Conservation (phyloP, 2,329 filamentous ascomycete species). For the Aspergillus neoniger region DNA sequence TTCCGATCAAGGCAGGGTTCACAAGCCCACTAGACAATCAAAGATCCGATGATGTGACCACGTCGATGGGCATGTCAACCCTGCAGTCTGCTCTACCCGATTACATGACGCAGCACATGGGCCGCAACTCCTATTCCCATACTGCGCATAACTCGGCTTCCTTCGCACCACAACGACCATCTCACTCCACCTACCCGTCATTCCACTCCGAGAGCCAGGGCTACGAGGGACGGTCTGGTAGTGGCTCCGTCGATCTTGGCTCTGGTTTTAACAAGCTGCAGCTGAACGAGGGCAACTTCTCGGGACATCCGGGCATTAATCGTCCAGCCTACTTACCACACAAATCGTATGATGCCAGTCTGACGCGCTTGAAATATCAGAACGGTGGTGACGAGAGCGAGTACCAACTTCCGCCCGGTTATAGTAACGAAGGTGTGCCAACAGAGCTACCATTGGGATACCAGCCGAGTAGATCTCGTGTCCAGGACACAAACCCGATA, state of each 20-base stretch:
- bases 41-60: conserved; percentile 33
- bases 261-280: conserved; percentile 38
- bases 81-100: conserved; percentile 34
- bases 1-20: conserved; percentile 35
- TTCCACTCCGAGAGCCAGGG: conserved; percentile 43
- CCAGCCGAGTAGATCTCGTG: conserved; percentile 42
- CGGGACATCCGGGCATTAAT: conserved; percentile 31
- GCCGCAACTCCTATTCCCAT: conserved; percentile 34
- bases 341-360: conserved; percentile 49
- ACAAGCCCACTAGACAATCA: conserved; percentile 30
- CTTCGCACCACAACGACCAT: conserved; percentile 35
- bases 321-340: conserved; percentile 35
- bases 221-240: conserved; percentile 33
- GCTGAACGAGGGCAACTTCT: conserved; percentile 36
- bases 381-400: conserved; percentile 28
- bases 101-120: conserved; percentile 27
- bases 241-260: conserved; percentile 33
- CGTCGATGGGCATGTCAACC: conserved; percentile 32
- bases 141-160: conserved; percentile 39
- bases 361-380: conserved; percentile 48
- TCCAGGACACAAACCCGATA: conserved; percentile 47
- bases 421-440: conserved; percentile 29
- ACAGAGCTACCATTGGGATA: conserved; percentile 37
- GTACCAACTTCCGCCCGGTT: conserved; percentile 31
- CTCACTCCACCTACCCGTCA: conserved; percentile 41